Base-by-base conservation (phyloP, 1,139 yeast genomes). In the Suhomyces yuchorum region DNA sequence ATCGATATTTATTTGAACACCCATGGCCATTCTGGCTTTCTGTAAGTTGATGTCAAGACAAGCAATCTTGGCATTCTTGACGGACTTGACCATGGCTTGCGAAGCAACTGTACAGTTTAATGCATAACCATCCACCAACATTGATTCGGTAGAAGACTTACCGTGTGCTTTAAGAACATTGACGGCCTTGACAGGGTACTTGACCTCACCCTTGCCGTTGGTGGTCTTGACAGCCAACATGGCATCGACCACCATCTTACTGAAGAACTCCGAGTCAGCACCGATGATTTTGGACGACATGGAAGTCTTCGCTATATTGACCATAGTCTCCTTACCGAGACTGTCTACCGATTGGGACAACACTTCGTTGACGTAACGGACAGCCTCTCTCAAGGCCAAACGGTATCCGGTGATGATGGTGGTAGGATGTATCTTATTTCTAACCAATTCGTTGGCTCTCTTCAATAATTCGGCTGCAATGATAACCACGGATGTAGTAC, bases 271-370 rank as follows among this genome's bases (percentile, higher is more conserved):
- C 4, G 95, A 84, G 66, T 95, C 98, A 7, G 96, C 73, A n/a
- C 99, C 99, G 67, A 93, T 93, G 62, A 93, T 90, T 71, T 95
- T 95, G 47, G 96, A 87, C 15, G 96, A 87, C 99, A 95, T 93
- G 51, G 96, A 88, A 6, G 99, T 95, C 68, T 89, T 90, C 35
- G 99, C 99, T 62, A 93, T 90, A 69, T 89, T 91, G 42, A 89
- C 73, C 56, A 83, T 70, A 19, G 90, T 81, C 57, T 90, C 96
- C 66, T 88, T 89, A 44, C 97, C 97, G 54, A 95, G 77, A 15
- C 80, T 67, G 44, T 87, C 93, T 24, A 93, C 96, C 15, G 90
- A 81, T 55, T 83, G 83, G 26, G 96, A 86, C 61, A 93, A 76
- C 26, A 88, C 92, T 61, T 89, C 96, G 58, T 84, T 84, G 59